Percentiles rank a stretch among this genome's conserved stretches.
Conservation (phyloP, 2,329 filamentous ascomycete genomes). For the Cadophora sp. region DNA sequence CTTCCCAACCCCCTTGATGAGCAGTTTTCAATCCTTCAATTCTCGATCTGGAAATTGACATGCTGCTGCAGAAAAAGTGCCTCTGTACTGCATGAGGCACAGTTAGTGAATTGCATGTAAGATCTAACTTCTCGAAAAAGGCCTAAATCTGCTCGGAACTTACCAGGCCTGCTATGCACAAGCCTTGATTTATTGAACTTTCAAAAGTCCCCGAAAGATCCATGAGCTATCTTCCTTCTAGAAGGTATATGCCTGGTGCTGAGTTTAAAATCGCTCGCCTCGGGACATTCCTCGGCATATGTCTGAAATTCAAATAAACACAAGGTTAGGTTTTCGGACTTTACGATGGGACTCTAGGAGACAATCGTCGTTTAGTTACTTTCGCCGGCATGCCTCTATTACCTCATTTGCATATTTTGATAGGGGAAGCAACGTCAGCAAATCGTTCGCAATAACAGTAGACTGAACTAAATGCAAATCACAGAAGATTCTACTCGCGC, state of each 20-base stretch:
- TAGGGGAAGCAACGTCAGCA: slow-evolving; percentile 10
- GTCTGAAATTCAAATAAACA: neutral
- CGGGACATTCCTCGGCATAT: slow-evolving; percentile 1
- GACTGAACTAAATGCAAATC: neutral
- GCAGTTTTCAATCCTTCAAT: neutral
- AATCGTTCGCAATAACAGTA: neutral
- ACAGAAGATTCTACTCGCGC: slow-evolving; percentile 10
- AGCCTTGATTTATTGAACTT: too few relatives aligned
- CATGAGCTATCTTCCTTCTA: neutral
- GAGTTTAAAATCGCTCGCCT: neutral
- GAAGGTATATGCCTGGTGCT: neutral
- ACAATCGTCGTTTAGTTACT: neutral
- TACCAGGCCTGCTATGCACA: neutral
- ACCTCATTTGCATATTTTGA: neutral
- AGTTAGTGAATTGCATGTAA: too few relatives aligned
- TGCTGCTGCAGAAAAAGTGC: slow-evolving; percentile 6
- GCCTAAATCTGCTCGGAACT: neutral
- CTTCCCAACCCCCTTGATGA: neutral
- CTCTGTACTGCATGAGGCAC: slow-evolving; percentile 11
- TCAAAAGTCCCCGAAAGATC: too few relatives aligned
- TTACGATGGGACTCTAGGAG: neutral
- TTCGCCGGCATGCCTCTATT: neutral
- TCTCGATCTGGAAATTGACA: neutral
- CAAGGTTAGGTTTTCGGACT: neutral
- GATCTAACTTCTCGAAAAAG: neutral